phyloP scores from a whole-genome alignment of 1,284 basidiomycete species.

The Tilletia horrida region DNA sequence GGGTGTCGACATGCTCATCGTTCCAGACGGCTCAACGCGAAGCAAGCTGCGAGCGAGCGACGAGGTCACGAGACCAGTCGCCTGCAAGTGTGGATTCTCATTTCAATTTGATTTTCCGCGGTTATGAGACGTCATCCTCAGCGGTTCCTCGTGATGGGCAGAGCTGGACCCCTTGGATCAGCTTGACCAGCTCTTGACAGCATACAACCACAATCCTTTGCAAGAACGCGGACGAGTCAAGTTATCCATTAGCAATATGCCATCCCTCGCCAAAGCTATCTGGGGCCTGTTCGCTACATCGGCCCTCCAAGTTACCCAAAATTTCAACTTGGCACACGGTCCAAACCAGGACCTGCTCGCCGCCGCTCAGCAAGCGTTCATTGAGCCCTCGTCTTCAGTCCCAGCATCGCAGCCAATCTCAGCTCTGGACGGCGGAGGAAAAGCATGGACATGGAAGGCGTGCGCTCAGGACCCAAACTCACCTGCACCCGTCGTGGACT shows the following conservation, averaged over 20 bases:
- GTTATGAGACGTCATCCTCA: too few species aligned
- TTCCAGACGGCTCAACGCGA: too few species aligned
- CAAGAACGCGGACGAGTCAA: too few species aligned
- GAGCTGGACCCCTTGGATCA: too few species aligned
- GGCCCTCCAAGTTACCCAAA: neutral
- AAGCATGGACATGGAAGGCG: conserved; percentile 45
- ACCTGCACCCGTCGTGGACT: conserved; percentile 31
- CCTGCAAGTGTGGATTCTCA: too few species aligned
- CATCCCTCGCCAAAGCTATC: conserved; percentile 10
- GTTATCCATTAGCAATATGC: neutral
- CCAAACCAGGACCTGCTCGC: conserved; percentile 7
- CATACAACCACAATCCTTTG: too few species aligned
- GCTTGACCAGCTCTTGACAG: too few species aligned
- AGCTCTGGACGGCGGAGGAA: conserved; percentile 14
- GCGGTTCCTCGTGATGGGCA: too few species aligned
- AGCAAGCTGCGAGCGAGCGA: too few species aligned
- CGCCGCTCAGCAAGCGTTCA: conserved; percentile 9
- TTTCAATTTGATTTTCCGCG: too few species aligned
- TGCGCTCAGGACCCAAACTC: conserved; percentile 31
- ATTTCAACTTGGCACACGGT: neutral
- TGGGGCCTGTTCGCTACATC: conserved; percentile 13
- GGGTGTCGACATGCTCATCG: too few species aligned
- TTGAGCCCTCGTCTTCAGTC: neutral
- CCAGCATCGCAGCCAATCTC: neutral
- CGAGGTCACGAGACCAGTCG: too few species aligned